Evolutionary conservation across 208 protist genomes (phyloP), one percentile per base, ranked within the genome.

Genomic region (Kentomonas sorsogonicus): DNA sequence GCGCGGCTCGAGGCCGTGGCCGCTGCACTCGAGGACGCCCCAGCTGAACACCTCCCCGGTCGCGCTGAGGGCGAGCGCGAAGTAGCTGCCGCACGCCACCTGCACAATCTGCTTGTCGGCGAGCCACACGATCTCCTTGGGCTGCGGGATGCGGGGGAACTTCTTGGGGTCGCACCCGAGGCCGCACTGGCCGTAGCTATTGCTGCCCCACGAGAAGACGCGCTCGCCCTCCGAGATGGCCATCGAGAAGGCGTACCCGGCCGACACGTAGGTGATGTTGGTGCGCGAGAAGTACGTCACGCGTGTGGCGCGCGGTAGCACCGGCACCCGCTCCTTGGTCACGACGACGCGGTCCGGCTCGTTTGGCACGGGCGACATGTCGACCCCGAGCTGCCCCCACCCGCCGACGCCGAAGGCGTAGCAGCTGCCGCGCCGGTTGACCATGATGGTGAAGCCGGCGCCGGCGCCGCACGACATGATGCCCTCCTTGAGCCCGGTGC

Each of bases 121-220:
- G 1, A 93, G 66, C 78, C 75, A 90, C 46, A 31, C 63, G 27
- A 93, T 72, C 70, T 90, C 77, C 26, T 65, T 64, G 38, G 86
- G 86, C 47, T 73, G 53, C 41, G 45, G 39, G 31, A 93, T 77
- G 57, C 71, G 72, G 64, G 66, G 57, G 48, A 67, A 60, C 60
- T 80, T 74, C 44, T 61, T 61, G 10, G 82, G 82, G 52, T 86
- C 73, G 4, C 86, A 55, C 51, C 82, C 86, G 68, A 90, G 61
- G 46, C 81, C 86, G 63, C 81, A 82, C 69, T 93, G 86, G 31
- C 67, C 79, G 57, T 85, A 81, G 58, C 69, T 83, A 63, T 93
- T 93, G 70, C 79, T 93, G 56, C 86, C 86, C 83, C 86, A 93
- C 23, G 76, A 45, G 47, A 77, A 93, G 39, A 93, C 77, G 16